Conservation (phyloP, 2,329 filamentous ascomycete species). For the Neopestalotiopsis clavispora region DNA sequence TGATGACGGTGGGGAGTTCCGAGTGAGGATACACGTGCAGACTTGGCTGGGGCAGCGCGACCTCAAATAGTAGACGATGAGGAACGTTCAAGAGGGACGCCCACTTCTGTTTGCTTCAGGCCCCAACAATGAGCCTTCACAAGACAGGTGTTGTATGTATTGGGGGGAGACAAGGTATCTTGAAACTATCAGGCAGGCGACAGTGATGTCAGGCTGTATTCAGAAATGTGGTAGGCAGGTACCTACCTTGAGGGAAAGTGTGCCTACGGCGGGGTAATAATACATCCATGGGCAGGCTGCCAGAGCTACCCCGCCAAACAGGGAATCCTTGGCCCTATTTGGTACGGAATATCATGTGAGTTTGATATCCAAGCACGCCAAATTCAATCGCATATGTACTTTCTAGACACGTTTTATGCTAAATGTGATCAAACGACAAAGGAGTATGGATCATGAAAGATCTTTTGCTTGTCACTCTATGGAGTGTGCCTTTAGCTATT, state of each 20-base stretch:
- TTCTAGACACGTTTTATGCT: no score
- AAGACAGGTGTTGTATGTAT: neutral
- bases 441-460: neutral
- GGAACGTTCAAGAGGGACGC: neutral
- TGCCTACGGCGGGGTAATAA: neutral
- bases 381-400: no score
- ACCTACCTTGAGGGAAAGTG: no score
- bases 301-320: conserved; percentile 6
- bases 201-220: neutral
- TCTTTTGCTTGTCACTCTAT: neutral
- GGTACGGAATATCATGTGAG: no score
- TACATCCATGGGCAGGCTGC: neutral
- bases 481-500: neutral
- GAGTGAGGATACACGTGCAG: neutral
- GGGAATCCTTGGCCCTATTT: neutral
- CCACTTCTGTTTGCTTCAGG: neutral
- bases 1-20: neutral
- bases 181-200: neutral
- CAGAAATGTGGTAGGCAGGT: no score
- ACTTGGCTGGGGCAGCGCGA: neutral
- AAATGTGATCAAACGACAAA: neutral
- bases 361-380: no score
- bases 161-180: neutral
- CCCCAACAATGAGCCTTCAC: neutral
- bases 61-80: neutral